Evolutionary conservation across 2,329 filamentous ascomycete species (phyloP), one percentile per base, ranked within the genome.

Genomic region (Aspergillus pseudoterreus): DNA sequence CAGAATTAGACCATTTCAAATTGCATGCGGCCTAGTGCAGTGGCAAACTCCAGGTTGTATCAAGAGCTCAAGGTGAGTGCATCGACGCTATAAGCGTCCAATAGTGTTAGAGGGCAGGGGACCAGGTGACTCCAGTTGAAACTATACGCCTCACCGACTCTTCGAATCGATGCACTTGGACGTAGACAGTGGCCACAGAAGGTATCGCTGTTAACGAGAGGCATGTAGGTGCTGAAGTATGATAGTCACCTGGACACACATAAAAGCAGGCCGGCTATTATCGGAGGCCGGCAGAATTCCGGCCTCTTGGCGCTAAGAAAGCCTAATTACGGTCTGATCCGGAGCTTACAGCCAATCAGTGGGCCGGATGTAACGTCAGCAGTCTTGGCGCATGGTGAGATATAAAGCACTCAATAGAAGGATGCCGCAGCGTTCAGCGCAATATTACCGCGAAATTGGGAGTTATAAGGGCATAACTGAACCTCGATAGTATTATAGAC

Each of bases 201-300:
- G 10, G 11, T n/a, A 35, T 9, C 33, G n/a, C 3, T n/a, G 11
- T 14, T 9, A 10, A 30, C 6, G 8, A 30, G 8, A 27, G 27
- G 10, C 6, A 8, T 30, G 27, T 30, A 30, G 27, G 8, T 30
- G 27, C 27, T 30, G 27, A 11, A 11, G 27, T 30, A 30, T 10
- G 27, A 10, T 30, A 10, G 27, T 30, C 27, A 30, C 27, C 8
- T 12, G 4, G 15, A 30, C 39, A 14, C 27, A 39, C 42, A 54
- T 53, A 58, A 55, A 54, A 49, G 11, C 44, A 43, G 49, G 57
- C 47, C 67, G 67, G 67, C 52, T 67, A 68, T 57, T 60, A 43
- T 50, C 67, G 67, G 67, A 72, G 70, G 70, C 70, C 70, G 70
- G 71, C 54, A 60, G 55, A 62, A 71, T 71, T 71, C 70, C 71